A percentile compares a stretch with the other conserved stretches of the same genome.
Evolutionary conservation across 257 asterid genomes (phyloP).

Genomic region (Striga asiatica): DNA sequence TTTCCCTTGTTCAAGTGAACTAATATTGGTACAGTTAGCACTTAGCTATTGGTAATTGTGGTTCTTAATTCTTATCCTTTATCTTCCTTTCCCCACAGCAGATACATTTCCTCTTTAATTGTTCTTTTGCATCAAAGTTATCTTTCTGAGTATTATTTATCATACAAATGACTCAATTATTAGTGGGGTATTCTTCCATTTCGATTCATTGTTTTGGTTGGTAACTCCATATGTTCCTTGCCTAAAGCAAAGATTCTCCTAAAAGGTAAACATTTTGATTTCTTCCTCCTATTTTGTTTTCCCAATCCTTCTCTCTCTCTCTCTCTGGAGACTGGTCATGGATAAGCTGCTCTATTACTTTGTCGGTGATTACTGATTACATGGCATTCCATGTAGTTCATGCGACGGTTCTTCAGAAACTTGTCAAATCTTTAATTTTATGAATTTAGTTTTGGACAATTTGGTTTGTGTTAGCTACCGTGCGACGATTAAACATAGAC

Average conservation of each 20-base stretch:
- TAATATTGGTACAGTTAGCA: too few species aligned
- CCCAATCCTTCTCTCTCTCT: too few species aligned
- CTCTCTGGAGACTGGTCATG: neutral
- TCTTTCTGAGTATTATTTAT: neutral
- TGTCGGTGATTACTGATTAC: neutral
- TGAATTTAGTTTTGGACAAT: neutral
- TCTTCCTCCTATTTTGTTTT: neutral
- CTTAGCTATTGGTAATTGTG: neutral
- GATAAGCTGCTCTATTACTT: neutral
- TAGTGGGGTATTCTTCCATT: neutral
- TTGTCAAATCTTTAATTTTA: neutral
- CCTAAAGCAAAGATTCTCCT: neutral
- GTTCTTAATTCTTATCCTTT: neutral
- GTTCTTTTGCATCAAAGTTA: neutral
- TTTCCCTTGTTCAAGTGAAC: neutral
- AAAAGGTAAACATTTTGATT: neutral
- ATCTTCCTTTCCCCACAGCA: neutral
- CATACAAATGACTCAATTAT: neutral
- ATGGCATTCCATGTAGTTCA: neutral
- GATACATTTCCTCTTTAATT: neutral
- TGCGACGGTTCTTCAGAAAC: neutral
- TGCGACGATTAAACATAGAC: too few species aligned
- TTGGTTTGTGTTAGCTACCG: neutral
- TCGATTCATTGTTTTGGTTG: neutral
- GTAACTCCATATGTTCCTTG: neutral